Evolutionary conservation across 345 rosid species (phyloP).

Genomic region (Leavenworthia alabamica): DNA sequence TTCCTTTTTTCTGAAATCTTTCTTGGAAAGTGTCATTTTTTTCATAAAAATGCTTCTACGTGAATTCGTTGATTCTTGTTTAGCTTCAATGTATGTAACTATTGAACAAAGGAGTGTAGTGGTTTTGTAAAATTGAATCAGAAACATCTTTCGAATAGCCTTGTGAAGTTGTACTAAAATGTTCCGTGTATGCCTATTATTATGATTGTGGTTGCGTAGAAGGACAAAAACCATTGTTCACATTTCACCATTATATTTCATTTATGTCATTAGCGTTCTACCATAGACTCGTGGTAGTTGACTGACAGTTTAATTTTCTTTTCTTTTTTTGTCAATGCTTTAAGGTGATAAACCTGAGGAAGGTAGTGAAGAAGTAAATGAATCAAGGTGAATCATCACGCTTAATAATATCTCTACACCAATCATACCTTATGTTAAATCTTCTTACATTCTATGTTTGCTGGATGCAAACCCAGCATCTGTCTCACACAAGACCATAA

Average conservation of each 20-base stretch:
- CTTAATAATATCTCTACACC: background rate
- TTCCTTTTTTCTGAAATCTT: background rate
- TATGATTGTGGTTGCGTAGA: background rate
- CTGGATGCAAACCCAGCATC: conserved; percentile 6
- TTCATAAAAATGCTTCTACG: background rate
- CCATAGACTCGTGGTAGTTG: background rate
- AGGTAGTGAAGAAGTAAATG: conserved; percentile 33
- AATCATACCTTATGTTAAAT: background rate
- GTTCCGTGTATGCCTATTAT: background rate
- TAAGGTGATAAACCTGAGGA: conserved; percentile 43
- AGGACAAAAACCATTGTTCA: background rate
- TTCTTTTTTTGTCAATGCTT: background rate
- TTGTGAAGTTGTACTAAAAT: conserved; percentile 1
- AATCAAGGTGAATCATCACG: conserved; percentile 39
- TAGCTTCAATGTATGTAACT: background rate
- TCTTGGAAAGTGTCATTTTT: background rate
- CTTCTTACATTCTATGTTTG: background rate
- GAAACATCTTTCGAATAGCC: background rate
- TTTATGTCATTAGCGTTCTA: background rate
- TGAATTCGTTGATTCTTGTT: background rate
- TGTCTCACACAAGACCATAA: background rate
- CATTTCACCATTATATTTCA: background rate
- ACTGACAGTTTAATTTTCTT: background rate
- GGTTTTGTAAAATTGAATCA: background rate
- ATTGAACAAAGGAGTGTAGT: background rate